These are phyloP conservation scores for Ogataea methanolica DNA, from an alignment of 805 yeast species.

Conservation along the genomic window DNA sequence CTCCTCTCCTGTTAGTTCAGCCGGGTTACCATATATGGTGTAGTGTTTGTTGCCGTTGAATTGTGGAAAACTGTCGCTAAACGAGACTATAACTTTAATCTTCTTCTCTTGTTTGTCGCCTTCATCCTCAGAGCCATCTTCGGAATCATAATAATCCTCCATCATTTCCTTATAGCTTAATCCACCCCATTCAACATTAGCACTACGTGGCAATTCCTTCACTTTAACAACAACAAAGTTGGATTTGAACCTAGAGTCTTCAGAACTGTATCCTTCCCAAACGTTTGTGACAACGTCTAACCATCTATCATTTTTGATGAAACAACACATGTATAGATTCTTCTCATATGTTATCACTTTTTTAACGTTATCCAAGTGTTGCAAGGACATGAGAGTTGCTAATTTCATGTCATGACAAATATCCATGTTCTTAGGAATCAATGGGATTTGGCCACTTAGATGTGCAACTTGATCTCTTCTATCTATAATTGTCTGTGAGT, in stretches of 20 bases:
- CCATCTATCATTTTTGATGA: slow-evolving; percentile 34
- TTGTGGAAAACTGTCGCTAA: slow-evolving; percentile 38
- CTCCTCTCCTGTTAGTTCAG: neutral
- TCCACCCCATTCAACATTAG: slow-evolving; percentile 76
- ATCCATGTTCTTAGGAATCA: slow-evolving; percentile 68
- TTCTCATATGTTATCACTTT: slow-evolving; percentile 43
- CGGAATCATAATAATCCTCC: slow-evolving; percentile 41
- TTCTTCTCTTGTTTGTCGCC: slow-evolving; percentile 22
- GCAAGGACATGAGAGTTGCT: slow-evolving; percentile 57
- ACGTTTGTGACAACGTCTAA: slow-evolving; percentile 31
- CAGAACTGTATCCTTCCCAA: slow-evolving; percentile 41
- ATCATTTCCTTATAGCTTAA: slow-evolving; percentile 37
- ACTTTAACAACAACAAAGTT: slow-evolving; percentile 52
- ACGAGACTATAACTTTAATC: slow-evolving; percentile 38
- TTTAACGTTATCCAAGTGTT: slow-evolving; percentile 66
- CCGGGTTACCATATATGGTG: slow-evolving; percentile 19
- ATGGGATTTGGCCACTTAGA: slow-evolving; percentile 89
- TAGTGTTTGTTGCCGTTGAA: slow-evolving; percentile 24
- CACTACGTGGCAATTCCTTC: slow-evolving; percentile 54
- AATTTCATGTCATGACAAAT: slow-evolving; percentile 28
- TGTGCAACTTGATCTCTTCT: slow-evolving; percentile 44
- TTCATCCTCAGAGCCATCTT: slow-evolving; percentile 21
- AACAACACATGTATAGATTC: slow-evolving; percentile 51
- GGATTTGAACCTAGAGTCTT: slow-evolving; percentile 14
- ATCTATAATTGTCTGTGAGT: slow-evolving; percentile 75